phyloP scores from a whole-genome alignment of 192 early-diverging fungal genomes.

The Coemansia sp. region DNA sequence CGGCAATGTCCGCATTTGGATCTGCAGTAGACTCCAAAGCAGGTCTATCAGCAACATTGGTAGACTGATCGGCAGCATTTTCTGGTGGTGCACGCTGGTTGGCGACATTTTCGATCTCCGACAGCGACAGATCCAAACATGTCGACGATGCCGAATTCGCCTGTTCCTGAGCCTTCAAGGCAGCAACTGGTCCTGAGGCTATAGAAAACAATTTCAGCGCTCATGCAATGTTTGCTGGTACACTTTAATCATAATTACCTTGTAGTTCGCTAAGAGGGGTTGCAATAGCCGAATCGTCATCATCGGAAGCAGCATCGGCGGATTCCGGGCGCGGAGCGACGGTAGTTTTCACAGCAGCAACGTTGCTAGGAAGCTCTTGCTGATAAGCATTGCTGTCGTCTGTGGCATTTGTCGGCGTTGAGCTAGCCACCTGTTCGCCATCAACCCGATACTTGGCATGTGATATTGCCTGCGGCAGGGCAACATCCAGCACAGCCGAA shows the following conservation, averaged over 20 bases:
- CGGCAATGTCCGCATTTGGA: constrained; percentile 1
- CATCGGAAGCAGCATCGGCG: background rate
- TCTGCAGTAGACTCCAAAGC: constrained; percentile 8
- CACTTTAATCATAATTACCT: constrained; percentile 7
- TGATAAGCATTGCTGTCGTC: too few relatives aligned
- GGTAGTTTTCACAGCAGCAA: background rate
- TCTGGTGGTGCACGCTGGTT: background rate
- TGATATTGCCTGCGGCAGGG: constrained; percentile 12
- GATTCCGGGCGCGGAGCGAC: background rate
- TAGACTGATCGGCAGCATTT: background rate
- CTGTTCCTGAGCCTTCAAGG: constrained; percentile 19
- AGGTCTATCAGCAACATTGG: background rate
- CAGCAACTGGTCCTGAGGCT: constrained; percentile 24
- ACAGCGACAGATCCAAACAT: constrained; percentile 38
- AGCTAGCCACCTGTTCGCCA: constrained; percentile 10
- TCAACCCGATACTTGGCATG: constrained; percentile 20
- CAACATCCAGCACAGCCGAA: constrained; percentile 12
- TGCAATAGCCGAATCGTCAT: constrained; percentile 17
- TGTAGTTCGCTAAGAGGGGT: constrained; percentile 6
- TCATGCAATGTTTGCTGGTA: too few relatives aligned
- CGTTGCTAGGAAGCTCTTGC: background rate
- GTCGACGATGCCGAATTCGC: constrained; percentile 35
- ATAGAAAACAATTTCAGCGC: background rate
- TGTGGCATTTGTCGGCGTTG: background rate
- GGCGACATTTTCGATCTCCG: constrained; percentile 30